Base-by-base conservation (phyloP, 2,329 filamentous ascomycete genomes). In the Ampelomyces quisqualis region DNA sequence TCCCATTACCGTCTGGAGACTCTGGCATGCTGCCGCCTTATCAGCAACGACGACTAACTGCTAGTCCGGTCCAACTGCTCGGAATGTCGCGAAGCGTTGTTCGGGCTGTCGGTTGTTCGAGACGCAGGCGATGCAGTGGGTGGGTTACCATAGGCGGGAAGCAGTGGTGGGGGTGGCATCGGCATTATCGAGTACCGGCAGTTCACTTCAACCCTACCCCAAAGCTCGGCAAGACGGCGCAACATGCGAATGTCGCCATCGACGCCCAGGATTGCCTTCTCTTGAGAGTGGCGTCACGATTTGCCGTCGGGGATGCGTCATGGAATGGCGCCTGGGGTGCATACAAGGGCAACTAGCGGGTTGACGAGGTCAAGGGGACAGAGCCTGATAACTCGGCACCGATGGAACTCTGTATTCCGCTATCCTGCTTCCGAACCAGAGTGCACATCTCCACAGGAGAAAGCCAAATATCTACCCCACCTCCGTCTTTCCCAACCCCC, bases 141-240 rank as follows among this genome's bases (percentile, higher is more conserved):
- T n/a, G n/a, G n/a, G n/a, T n/a, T n/a, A n/a, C n/a, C n/a, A n/a
- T 27, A 27, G 33, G 21, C 15, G 23, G 21, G 38, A 8, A n/a
- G 22, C 22, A 24, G n/a, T n/a, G n/a, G n/a, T n/a, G n/a, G n/a
- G n/a, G 31, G 32, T 24, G 14, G 26, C 17, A 24, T 32, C 27
- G 23, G 14, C 9, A 31, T 40, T 31, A 35, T 41, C n/a, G 35
- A 35, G 31, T 13, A 15, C 34, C 38, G 38, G 29, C 38, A 34
- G 19, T n/a, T n/a, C n/a, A n/a, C n/a, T n/a, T n/a, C n/a, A n/a
- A n/a, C n/a, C n/a, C n/a, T n/a, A n/a, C 18, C 18, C 9, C 11
- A 18, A 19, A 13, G 24, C n/a, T n/a, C n/a, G n/a, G n/a, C n/a
- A n/a, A n/a, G n/a, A n/a, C n/a, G n/a, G n/a, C n/a, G n/a, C n/a